These are phyloP conservation scores for Rhizophagus sp. DNA, from an alignment of 192 early-diverging fungal species.

Conservation along the genomic window DNA sequence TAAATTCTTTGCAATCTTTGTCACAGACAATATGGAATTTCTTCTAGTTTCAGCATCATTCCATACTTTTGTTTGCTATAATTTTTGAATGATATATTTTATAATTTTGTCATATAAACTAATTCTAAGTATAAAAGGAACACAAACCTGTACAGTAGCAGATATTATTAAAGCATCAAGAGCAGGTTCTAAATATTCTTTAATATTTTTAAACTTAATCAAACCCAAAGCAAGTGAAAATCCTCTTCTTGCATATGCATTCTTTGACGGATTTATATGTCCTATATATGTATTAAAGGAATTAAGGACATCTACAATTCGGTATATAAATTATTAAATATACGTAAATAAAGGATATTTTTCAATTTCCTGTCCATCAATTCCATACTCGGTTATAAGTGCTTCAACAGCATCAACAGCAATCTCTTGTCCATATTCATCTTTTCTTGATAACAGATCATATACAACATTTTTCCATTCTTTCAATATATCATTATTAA, in stretches of 20 bases:
- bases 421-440: conserved; percentile 62
- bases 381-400: conserved; percentile 43
- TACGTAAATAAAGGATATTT: conserved; percentile 19
- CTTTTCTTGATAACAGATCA: conserved; percentile 60
- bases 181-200: conserved; percentile 26
- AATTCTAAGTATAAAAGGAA: background rate
- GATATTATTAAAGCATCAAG: conserved; percentile 34
- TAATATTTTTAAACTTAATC: conserved; percentile 40
- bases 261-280: conserved; percentile 33
- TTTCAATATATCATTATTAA: conserved; percentile 27
- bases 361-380: conserved; percentile 41
- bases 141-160: conserved; percentile 38
- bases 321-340: no score
- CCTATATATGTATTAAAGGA: conserved; percentile 31
- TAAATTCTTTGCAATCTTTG: conserved; percentile 47
- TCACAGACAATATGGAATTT: conserved; percentile 65
- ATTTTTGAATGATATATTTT: background rate
- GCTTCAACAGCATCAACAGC: conserved; percentile 52
- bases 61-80: conserved; percentile 18
- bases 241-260: conserved; percentile 57
- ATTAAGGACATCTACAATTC: background rate
- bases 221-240: conserved; percentile 66
- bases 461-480: conserved; percentile 57
- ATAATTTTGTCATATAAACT: background rate
- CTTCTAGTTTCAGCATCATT: conserved; percentile 70